Percentiles rank a stretch among this genome's conserved stretches.
Evolutionary conservation across 495 filamentous ascomycete species (phyloP).

Genomic region (Penicillium macrosclerotiorum): DNA sequence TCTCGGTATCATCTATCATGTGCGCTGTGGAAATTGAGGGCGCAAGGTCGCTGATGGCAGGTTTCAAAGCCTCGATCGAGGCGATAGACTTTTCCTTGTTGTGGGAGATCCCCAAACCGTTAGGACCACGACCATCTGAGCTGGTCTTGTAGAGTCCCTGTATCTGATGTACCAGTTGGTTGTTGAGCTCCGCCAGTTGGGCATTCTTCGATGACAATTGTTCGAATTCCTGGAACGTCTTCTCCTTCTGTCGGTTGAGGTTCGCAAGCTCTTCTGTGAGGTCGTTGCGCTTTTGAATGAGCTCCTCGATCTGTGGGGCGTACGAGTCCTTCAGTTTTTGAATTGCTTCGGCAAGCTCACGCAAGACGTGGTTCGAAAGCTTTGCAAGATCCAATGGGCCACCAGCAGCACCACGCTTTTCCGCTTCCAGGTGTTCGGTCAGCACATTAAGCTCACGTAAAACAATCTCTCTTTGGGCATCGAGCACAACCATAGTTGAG

Average conservation of each 20-base stretch:
- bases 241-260: slow-evolving; percentile 78
- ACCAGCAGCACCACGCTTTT: slow-evolving; percentile 57
- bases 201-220: slow-evolving; percentile 90
- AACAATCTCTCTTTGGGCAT: slow-evolving; percentile 92
- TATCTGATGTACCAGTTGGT: slow-evolving; percentile 88
- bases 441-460: slow-evolving; percentile 87
- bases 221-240: slow-evolving; percentile 92
- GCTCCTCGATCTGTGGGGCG: slow-evolving; percentile 73
- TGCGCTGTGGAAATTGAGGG: slow-evolving; percentile 55
- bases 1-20: slow-evolving; percentile 63
- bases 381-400: slow-evolving; percentile 70
- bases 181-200: slow-evolving; percentile 90
- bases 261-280: slow-evolving; percentile 77
- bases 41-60: slow-evolving; percentile 48
- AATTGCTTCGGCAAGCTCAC: slow-evolving; percentile 83
- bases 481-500: slow-evolving; percentile 92
- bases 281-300: slow-evolving; percentile 78
- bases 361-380: slow-evolving; percentile 79
- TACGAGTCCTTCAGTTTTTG: slow-evolving; percentile 81
- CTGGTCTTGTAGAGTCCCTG: slow-evolving; percentile 88
- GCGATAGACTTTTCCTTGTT: slow-evolving; percentile 70
- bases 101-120: slow-evolving; percentile 82
- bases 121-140: slow-evolving; percentile 56
- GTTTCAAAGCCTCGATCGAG: slow-evolving; percentile 56
- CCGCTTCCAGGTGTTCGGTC: slow-evolving; percentile 70